A percentile compares a stretch with the other conserved stretches of the same genome.
Evolutionary conservation across 495 filamentous ascomycete genomes (phyloP).

Genomic region (Cercophora scortea): DNA sequence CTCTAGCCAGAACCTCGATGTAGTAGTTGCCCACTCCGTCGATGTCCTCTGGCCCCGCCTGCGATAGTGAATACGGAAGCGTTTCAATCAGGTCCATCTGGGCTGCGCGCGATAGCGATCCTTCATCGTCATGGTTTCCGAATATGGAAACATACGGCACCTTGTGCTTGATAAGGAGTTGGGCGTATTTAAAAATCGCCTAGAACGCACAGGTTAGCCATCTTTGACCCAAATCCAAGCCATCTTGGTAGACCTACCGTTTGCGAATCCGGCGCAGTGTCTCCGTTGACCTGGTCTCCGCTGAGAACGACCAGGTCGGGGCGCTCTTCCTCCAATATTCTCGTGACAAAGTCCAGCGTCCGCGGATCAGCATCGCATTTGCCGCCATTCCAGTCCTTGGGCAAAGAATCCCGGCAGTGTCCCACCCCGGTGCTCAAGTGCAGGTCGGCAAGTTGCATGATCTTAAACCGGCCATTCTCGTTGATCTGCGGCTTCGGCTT

Average conservation of each 20-base stretch:
- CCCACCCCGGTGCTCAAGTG: slow-evolving; percentile 89
- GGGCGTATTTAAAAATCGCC: slow-evolving; percentile 90
- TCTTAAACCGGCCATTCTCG: slow-evolving; percentile 92
- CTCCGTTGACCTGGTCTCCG: slow-evolving; percentile 93
- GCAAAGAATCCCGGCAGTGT: slow-evolving; percentile 73
- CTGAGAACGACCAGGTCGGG: slow-evolving; percentile 86
- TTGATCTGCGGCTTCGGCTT: slow-evolving; percentile 67
- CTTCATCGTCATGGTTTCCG: slow-evolving; percentile 96
- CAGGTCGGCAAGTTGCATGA: slow-evolving; percentile 87
- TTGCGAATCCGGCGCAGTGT: slow-evolving; percentile 85
- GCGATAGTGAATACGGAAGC: slow-evolving; percentile 81
- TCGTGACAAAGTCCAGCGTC: slow-evolving; percentile 81
- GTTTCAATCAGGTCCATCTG: slow-evolving; percentile 81
- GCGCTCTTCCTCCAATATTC: slow-evolving; percentile 79
- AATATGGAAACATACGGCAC: slow-evolving; percentile 93
- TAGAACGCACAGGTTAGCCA: slow-evolving; percentile 9
- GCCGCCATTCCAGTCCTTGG: slow-evolving; percentile 58
- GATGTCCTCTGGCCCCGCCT: slow-evolving; percentile 70
- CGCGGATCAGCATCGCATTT: slow-evolving; percentile 86
- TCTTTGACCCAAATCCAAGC: too few species aligned
- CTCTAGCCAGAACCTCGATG: slow-evolving; percentile 79
- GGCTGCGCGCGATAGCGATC: slow-evolving; percentile 61
- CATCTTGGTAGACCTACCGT: slow-evolving; percentile 36
- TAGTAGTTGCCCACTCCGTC: slow-evolving; percentile 93
- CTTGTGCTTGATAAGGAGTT: slow-evolving; percentile 74